These are phyloP conservation scores for Daldinia concentrica DNA, from an alignment of 495 filamentous ascomycete species.

Conservation along the genomic window DNA sequence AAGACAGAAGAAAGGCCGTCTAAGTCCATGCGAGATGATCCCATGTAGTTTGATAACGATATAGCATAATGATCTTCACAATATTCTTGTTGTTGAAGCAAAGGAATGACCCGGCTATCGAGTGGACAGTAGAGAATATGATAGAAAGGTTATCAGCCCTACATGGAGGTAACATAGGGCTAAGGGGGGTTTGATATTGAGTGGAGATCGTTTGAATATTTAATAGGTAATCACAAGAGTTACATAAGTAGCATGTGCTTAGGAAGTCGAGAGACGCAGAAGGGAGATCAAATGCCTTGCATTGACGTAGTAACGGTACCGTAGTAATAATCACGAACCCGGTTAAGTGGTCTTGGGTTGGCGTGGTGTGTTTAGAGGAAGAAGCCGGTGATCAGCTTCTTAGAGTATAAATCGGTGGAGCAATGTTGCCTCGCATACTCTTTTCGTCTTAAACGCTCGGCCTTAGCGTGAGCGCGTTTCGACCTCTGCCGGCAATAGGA, in stretches of 20 bases:
- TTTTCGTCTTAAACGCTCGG: constrained; percentile 25
- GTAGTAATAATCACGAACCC: constrained; percentile 18
- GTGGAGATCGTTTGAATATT: constrained; percentile 27
- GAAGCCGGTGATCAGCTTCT: constrained; percentile 17
- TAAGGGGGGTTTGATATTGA: constrained; percentile 14
- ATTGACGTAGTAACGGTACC: constrained; percentile 32
- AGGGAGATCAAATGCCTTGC: constrained; percentile 25
- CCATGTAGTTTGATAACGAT: not conserved
- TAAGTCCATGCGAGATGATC: not conserved
- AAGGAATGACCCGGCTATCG: not conserved
- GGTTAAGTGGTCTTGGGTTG: constrained; percentile 6
- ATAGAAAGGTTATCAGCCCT: constrained; percentile 2
- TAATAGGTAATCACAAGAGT: constrained; percentile 19
- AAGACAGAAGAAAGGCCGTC: not conserved
- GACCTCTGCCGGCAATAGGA: constrained; percentile 17
- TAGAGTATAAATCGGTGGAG: constrained; percentile 31
- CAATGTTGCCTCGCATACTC: constrained; percentile 28
- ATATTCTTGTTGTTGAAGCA: not conserved
- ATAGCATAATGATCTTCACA: not conserved
- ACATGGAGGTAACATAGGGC: constrained; percentile 2
- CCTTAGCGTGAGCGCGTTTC: constrained; percentile 14
- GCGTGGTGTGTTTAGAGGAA: constrained; percentile 16
- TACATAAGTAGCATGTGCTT: constrained; percentile 1
- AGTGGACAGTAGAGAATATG: not conserved
- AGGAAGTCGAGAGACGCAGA: constrained; percentile 11